phyloP scores from a whole-genome alignment of 192 early-diverging fungal genomes.

The Spizellomyces sp. region DNA sequence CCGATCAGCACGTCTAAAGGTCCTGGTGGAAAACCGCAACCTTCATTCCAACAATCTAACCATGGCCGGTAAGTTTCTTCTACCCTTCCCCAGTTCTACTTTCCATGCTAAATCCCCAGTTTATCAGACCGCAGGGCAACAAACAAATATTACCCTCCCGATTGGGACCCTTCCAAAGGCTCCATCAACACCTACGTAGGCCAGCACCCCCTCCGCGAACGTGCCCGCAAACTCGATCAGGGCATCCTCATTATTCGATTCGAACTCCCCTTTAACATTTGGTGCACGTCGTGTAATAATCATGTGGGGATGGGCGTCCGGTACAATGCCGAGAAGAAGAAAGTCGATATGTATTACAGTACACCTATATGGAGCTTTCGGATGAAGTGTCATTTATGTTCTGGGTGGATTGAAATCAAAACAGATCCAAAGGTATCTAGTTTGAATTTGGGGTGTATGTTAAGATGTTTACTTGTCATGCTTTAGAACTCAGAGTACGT shows the following conservation, averaged over 20 bases:
- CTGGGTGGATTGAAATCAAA: conserved; percentile 86
- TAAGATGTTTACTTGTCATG: neutral
- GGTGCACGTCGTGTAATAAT: conserved; percentile 83
- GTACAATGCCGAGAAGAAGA: conserved; percentile 96
- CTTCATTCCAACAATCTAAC: too few species aligned
- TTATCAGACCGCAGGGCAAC: conserved; percentile 46
- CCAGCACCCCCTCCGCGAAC: conserved; percentile 83
- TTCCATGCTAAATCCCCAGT: neutral
- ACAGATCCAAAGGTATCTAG: conserved; percentile 84
- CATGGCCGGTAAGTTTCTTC: too few species aligned
- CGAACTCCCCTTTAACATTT: conserved; percentile 88
- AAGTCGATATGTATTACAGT: conserved; percentile 82
- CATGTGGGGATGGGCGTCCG: conserved; percentile 89
- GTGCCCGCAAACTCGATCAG: conserved; percentile 86
- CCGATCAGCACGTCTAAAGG: too few species aligned
- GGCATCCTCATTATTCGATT: conserved; percentile 90
- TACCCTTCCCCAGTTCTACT: too few species aligned
- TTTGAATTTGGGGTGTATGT: neutral
- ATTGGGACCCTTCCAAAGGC: conserved; percentile 91
- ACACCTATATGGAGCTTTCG: conserved; percentile 88
- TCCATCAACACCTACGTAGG: conserved; percentile 85
- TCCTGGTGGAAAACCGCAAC: too few species aligned
- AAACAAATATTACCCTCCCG: conserved; percentile 72
- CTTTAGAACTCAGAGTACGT: conserved; percentile 69
- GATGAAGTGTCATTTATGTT: conserved; percentile 92